Evolutionary conservation across 2,329 filamentous ascomycete species (phyloP).

Genomic region (Trematosphaeria pertusa): DNA sequence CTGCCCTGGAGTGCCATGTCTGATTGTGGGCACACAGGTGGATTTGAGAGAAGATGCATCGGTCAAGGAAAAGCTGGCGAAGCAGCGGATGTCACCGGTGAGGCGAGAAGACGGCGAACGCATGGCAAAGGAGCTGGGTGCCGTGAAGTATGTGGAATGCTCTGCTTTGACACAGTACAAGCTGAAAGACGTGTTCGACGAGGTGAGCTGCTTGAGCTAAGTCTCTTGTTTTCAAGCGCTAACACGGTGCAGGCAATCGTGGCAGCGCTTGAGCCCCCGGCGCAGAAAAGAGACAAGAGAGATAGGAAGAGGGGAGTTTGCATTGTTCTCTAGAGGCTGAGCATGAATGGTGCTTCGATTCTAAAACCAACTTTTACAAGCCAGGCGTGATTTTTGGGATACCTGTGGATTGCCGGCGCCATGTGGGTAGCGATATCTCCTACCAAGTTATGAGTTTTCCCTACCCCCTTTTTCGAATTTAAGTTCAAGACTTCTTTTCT

Average conservation of each 20-base stretch:
- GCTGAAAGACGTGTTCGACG: conserved; percentile 98
- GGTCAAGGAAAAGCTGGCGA: conserved; percentile 88
- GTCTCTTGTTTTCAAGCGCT: no score
- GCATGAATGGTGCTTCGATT: conserved; percentile 26
- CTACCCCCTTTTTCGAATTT: conserved; percentile 22
- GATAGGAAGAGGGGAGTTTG: conserved; percentile 47
- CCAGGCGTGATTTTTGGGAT: conserved; percentile 49
- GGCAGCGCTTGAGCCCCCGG: conserved; percentile 87
- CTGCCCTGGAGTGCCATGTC: conserved; percentile 94
- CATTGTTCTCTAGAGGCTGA: conserved; percentile 42
- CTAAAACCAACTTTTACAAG: conserved; percentile 39
- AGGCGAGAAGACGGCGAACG: conserved; percentile 90
- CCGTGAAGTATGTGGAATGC: conserved; percentile 99
- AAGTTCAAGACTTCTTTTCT: conserved; percentile 9
- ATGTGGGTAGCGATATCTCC: conserved; percentile 49
- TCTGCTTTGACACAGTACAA: conserved; percentile 98
- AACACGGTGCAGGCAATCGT: conserved; percentile 79
- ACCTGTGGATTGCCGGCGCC: conserved; percentile 47
- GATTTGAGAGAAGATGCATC: conserved; percentile 90
- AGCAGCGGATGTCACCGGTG: conserved; percentile 96
- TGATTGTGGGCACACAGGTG: conserved; percentile 97
- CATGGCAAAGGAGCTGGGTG: conserved; percentile 97
- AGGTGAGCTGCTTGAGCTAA: no score
- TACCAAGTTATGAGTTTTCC: conserved; percentile 34
- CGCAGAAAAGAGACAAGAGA: conserved; percentile 60